Percentiles rank a stretch among this genome's conserved stretches.
These are phyloP conservation scores for Cardamine resedifolia DNA, from an alignment of 345 rosid species.

Conservation along the genomic window DNA sequence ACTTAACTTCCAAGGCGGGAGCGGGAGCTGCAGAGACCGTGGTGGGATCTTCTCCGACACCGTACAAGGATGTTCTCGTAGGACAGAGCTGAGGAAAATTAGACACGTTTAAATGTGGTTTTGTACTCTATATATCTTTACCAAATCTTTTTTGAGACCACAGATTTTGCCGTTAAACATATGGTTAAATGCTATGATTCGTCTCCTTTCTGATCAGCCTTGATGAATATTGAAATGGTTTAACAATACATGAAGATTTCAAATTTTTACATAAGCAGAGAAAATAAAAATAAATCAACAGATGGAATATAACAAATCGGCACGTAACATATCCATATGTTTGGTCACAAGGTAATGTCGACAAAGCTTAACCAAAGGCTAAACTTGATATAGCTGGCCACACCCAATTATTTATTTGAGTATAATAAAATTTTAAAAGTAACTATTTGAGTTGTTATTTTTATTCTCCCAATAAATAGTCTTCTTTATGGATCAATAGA, in stretches of 20 bases:
- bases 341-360: not conserved
- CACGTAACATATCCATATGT: not conserved
- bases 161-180: not conserved
- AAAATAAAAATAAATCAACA: not conserved
- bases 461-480: too few species aligned
- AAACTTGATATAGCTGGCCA: too few species aligned
- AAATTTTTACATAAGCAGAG: not conserved
- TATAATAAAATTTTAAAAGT: not conserved
- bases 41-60: conserved; percentile 36
- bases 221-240: conserved; percentile 6
- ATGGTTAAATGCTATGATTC: not conserved
- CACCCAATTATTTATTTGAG: conserved; percentile 1
- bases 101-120: conserved; percentile 10
- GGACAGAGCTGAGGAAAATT: conserved; percentile 37
- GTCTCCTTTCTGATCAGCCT: not conserved
- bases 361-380: too few species aligned
- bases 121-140: conserved; percentile 16
- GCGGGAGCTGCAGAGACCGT: not conserved
- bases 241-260: conserved; percentile 9
- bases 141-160: not conserved
- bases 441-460: too few species aligned
- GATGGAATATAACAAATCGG: not conserved
- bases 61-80: conserved; percentile 56
- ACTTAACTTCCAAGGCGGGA: conserved; percentile 6
- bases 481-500: not conserved